These are phyloP conservation scores for Cruciata laevipes DNA, from an alignment of 257 asterid genomes.

Conservation along the genomic window DNA sequence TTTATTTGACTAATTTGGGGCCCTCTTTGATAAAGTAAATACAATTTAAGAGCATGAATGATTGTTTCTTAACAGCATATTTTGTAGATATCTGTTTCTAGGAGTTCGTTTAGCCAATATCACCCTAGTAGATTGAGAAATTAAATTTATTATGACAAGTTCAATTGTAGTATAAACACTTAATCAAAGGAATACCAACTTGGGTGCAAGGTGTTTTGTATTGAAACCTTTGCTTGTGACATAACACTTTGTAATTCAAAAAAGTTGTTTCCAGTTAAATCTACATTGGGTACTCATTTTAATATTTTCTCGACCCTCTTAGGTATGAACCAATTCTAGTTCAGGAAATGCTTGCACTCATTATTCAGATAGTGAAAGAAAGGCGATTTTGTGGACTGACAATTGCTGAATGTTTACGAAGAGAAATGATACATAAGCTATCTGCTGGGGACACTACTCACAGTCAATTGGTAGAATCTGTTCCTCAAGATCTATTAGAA, in stretches of 20 bases:
- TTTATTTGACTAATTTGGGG: no score
- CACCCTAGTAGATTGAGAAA: neutral
- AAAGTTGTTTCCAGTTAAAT: neutral
- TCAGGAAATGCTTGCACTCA: slow-evolving; percentile 79
- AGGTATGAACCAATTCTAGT: slow-evolving; percentile 78
- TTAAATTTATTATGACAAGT: neutral
- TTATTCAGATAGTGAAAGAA: slow-evolving; percentile 86
- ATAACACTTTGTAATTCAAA: neutral
- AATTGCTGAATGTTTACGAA: slow-evolving; percentile 63
- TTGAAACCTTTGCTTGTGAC: neutral
- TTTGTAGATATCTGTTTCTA: neutral
- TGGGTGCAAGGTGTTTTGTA: no score
- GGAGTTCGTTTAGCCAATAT: neutral
- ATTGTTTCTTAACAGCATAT: no score
- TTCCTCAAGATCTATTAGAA: slow-evolving; percentile 77
- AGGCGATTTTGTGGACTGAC: slow-evolving; percentile 83
- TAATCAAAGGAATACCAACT: neutral
- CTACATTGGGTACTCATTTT: no score
- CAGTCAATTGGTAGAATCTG: slow-evolving; percentile 83
- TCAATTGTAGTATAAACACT: neutral
- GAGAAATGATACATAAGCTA: slow-evolving; percentile 74
- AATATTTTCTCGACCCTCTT: no score
- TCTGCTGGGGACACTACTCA: slow-evolving; percentile 84
- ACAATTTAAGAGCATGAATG: no score
- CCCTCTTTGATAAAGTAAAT: no score